These are phyloP conservation scores for Ganoderma lingzhi DNA, from an alignment of 1,284 basidiomycete species.

Conservation along the genomic window DNA sequence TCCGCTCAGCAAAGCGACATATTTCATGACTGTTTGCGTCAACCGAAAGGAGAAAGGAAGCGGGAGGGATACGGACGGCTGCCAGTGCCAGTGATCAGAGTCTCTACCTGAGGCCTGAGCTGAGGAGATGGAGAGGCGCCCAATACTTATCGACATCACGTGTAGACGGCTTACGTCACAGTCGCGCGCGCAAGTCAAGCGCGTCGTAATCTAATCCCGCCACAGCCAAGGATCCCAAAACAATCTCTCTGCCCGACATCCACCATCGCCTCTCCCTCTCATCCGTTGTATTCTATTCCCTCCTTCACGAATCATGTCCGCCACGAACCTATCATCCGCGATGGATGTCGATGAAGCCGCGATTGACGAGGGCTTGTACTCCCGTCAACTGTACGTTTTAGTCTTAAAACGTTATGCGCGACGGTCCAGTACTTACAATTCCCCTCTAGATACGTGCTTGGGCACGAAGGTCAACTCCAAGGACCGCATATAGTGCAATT, in stretches of 20 bases:
- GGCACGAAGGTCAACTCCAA: conserved; percentile 82
- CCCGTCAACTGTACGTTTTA: conserved; percentile 88
- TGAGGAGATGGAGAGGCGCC: conserved; percentile 4
- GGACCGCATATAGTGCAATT: not conserved
- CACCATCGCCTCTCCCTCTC: conserved; percentile 22
- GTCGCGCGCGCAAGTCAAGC: conserved; percentile 29
- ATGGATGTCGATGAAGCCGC: conserved; percentile 88
- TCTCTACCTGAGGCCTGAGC: too few relatives aligned
- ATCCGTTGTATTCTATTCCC: conserved; percentile 12
- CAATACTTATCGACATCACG: conserved; percentile 15
- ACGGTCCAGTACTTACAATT: conserved; percentile 36
- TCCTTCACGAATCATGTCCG: conserved; percentile 54
- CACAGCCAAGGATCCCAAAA: conserved; percentile 30
- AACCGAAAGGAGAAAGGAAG: not conserved
- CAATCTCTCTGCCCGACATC: conserved; percentile 27
- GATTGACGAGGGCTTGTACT: conserved; percentile 94
- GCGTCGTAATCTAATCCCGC: conserved; percentile 28
- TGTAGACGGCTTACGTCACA: conserved; percentile 31
- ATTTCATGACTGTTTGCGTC: conserved; percentile 72
- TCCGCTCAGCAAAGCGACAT: conserved; percentile 94
- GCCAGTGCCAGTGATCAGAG: too few relatives aligned
- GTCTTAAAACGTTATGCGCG: conserved; percentile 7
- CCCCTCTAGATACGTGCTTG: conserved; percentile 85
- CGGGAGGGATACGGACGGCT: not conserved
- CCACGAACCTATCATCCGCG: conserved; percentile 56